Conservation (phyloP, 768 basidiomycete species). For the Paxillus ammoniavirescens region DNA sequence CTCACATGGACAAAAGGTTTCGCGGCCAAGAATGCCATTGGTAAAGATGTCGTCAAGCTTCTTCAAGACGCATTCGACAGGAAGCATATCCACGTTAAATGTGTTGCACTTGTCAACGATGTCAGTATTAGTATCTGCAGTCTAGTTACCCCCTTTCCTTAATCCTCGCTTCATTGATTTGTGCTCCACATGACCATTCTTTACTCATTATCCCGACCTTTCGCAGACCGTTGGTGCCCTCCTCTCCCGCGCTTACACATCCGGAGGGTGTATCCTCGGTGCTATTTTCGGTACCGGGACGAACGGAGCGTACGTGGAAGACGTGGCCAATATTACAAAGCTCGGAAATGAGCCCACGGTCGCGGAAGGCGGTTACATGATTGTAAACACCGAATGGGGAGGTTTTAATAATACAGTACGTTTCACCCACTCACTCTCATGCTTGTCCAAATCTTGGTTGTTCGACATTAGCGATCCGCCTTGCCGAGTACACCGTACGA, state of each 20-base stretch:
- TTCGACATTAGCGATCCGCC: slow-evolving; percentile 59
- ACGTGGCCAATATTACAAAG: slow-evolving; percentile 81
- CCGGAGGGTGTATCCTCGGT: slow-evolving; percentile 84
- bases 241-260: slow-evolving; percentile 89
- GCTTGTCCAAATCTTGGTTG: not conserved
- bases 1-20: slow-evolving; percentile 97
- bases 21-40: slow-evolving; percentile 84
- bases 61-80: slow-evolving; percentile 90
- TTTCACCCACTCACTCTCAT: slow-evolving; percentile 7
- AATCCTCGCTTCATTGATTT: slow-evolving; percentile 1
- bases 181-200: not conserved
- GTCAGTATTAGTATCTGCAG: slow-evolving; percentile 53
- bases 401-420: slow-evolving; percentile 91
- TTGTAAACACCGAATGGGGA: slow-evolving; percentile 98
- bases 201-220: slow-evolving; percentile 7
- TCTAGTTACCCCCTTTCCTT: not conserved
- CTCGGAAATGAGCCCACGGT: slow-evolving; percentile 62
- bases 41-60: slow-evolving; percentile 85
- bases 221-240: slow-evolving; percentile 91
- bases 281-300: slow-evolving; percentile 98
- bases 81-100: slow-evolving; percentile 89
- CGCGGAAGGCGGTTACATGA: slow-evolving; percentile 74
- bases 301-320: slow-evolving; percentile 96
- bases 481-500: slow-evolving; percentile 90
- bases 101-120: slow-evolving; percentile 92